Evolutionary conservation across 371 early-diverging fungal genomes (phyloP).

Genomic region (Mucor racemosus): DNA sequence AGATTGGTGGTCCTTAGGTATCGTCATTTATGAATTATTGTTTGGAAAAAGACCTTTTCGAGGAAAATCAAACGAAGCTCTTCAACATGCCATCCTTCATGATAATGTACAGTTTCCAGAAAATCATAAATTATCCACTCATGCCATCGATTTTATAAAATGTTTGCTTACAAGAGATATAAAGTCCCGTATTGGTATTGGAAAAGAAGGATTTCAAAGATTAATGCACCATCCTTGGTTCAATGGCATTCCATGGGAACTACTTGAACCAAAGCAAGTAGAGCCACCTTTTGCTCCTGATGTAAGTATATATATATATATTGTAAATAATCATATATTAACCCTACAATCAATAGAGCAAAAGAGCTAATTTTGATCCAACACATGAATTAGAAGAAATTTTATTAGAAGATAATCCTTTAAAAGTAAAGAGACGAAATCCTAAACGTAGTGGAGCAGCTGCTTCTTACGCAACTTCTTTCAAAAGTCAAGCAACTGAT

Average conservation of each 20-base stretch:
- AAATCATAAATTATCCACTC: slow-evolving; percentile 52
- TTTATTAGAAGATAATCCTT: slow-evolving; percentile 89
- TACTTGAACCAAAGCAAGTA: slow-evolving; percentile 56
- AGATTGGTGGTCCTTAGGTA: slow-evolving; percentile 93
- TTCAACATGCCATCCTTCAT: slow-evolving; percentile 68
- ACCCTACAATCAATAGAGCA: slow-evolving; percentile 33
- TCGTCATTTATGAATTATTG: slow-evolving; percentile 70
- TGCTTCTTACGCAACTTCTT: slow-evolving; percentile 20
- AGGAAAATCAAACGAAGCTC: slow-evolving; percentile 77
- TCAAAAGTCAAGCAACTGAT: slow-evolving; percentile 29
- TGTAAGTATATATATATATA: slow-evolving; percentile 28
- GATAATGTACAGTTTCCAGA: slow-evolving; percentile 67
- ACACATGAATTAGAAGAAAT: slow-evolving; percentile 95
- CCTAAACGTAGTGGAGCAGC: slow-evolving; percentile 34
- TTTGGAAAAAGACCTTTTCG: slow-evolving; percentile 73
- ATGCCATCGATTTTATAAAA: slow-evolving; percentile 61
- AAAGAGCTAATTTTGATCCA: slow-evolving; percentile 91
- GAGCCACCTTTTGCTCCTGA: slow-evolving; percentile 73
- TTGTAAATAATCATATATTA: background rate
- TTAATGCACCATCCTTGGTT: slow-evolving; percentile 69
- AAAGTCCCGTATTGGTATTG: slow-evolving; percentile 62
- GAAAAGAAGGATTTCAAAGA: slow-evolving; percentile 55
- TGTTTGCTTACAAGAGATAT: slow-evolving; percentile 65
- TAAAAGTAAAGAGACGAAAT: slow-evolving; percentile 57
- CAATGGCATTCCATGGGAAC: slow-evolving; percentile 59